Evolutionary conservation across 495 filamentous ascomycete species (phyloP).

Genomic region (Mytilinidion resinicola): DNA sequence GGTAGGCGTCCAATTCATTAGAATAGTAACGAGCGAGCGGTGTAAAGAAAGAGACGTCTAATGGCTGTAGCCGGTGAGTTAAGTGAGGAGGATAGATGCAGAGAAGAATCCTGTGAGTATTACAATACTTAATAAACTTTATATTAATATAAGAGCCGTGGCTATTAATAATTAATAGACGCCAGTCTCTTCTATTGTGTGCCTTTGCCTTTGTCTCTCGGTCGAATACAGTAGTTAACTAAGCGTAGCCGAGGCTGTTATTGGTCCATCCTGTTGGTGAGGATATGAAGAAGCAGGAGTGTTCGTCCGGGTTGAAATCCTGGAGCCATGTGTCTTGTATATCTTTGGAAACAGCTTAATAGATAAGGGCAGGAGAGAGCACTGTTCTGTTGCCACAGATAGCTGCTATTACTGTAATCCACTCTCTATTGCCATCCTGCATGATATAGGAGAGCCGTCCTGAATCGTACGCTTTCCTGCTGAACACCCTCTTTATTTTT

Average conservation of each 20-base stretch:
- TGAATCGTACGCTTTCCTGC: not conserved
- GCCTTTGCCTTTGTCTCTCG: slow-evolving; percentile 6
- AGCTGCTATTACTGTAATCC: not conserved
- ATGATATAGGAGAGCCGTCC: not conserved
- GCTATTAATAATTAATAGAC: slow-evolving; percentile 10
- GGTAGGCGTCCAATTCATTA: not conserved
- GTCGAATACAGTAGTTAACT: slow-evolving; percentile 16
- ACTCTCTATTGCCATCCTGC: slow-evolving; percentile 8
- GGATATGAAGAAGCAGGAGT: slow-evolving; percentile 3
- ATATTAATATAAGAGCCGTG: slow-evolving; percentile 7
- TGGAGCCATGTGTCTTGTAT: slow-evolving; percentile 12
- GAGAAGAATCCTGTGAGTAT: slow-evolving; percentile 6
- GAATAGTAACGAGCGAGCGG: slow-evolving; percentile 9
- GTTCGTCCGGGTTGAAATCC: slow-evolving; percentile 10
- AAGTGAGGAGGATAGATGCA: slow-evolving; percentile 8
- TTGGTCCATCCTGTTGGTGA: slow-evolving; percentile 11
- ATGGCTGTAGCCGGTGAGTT: slow-evolving; percentile 16
- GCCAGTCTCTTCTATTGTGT: not conserved
- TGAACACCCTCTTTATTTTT: not conserved
- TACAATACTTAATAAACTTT: slow-evolving; percentile 8
- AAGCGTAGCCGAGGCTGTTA: slow-evolving; percentile 7
- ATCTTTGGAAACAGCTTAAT: slow-evolving; percentile 1
- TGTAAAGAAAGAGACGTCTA: slow-evolving; percentile 17
- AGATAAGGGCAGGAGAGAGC: no score
- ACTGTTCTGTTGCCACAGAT: no score